Conservation (phyloP, 768 basidiomycete species). For the Tulasnella sp. region DNA sequence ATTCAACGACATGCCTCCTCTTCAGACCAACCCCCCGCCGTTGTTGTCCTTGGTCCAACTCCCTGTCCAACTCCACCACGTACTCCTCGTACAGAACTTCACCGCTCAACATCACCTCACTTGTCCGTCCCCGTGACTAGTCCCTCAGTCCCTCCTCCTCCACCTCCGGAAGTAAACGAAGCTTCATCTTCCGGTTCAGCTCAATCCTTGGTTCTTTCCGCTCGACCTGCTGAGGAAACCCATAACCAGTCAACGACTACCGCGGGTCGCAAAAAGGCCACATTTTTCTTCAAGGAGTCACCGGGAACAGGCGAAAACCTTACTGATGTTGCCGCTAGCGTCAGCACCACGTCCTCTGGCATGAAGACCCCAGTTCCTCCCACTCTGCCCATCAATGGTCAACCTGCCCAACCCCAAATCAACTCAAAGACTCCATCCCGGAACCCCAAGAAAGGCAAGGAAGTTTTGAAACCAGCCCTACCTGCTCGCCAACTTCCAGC, state of each 20-base stretch:
- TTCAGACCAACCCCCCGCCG: conserved; percentile 33
- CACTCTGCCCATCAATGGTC: not conserved
- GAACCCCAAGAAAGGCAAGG: conserved; percentile 12
- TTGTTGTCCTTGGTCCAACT: conserved; percentile 38
- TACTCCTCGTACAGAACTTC: not conserved
- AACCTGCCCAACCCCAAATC: not conserved
- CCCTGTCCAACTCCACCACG: conserved; percentile 22
- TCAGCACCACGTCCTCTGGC: not conserved
- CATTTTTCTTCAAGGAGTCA: conserved; percentile 16
- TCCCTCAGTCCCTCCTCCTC: conserved; percentile 31
- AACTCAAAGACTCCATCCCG: not conserved
- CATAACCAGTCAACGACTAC: conserved; percentile 8
- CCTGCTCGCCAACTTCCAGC: not conserved
- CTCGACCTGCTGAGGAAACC: conserved; percentile 5
- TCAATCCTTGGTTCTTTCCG: too few relatives aligned
- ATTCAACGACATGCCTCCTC: conserved; percentile 21
- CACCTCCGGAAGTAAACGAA: too few relatives aligned
- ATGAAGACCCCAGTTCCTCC: not conserved
- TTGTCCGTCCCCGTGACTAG: not conserved
- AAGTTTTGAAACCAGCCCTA: conserved; percentile 1
- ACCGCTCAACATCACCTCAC: not conserved
- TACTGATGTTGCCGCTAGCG: not conserved
- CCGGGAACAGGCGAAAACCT: conserved; percentile 7
- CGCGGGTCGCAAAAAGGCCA: conserved; percentile 12
- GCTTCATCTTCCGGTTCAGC: too few relatives aligned